phyloP scores from a whole-genome alignment of 2,329 filamentous ascomycete species.

The Colletotrichum musae region DNA sequence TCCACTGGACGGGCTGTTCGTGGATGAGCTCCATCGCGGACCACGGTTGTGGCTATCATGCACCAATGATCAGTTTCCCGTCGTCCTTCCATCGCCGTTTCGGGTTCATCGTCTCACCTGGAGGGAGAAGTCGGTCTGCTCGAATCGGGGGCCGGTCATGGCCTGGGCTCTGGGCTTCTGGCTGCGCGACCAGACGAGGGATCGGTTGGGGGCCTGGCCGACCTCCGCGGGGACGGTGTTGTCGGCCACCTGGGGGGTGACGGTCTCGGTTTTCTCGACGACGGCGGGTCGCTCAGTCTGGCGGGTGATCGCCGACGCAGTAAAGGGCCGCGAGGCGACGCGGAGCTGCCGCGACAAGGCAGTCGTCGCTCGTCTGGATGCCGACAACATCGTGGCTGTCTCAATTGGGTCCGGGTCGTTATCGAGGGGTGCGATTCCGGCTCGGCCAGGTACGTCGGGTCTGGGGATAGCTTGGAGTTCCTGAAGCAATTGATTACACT shows the following conservation, averaged over 20 bases:
- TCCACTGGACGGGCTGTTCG: conserved; percentile 91
- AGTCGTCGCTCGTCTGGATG: conserved; percentile 56
- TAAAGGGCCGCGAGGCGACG: conserved; percentile 62
- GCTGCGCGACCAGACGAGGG: conserved; percentile 85
- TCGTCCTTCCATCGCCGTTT: not conserved
- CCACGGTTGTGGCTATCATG: conserved; percentile 82
- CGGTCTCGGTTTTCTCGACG: conserved; percentile 56
- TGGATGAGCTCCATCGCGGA: conserved; percentile 97
- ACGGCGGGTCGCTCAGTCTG: conserved; percentile 57
- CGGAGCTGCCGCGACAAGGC: conserved; percentile 61
- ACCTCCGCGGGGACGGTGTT: conserved; percentile 62
- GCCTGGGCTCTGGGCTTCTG: conserved; percentile 86
- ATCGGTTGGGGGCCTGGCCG: conserved; percentile 89
- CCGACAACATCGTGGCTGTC: conserved; percentile 61
- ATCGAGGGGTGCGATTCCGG: conserved; percentile 29
- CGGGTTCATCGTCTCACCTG: conserved; percentile 75
- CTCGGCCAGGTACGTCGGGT: conserved; percentile 29
- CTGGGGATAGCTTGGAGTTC: conserved; percentile 37
- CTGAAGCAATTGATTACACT: conserved; percentile 39
- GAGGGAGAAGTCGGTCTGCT: conserved; percentile 93
- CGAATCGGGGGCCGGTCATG: conserved; percentile 95
- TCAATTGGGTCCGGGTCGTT: conserved; percentile 29
- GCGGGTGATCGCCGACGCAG: conserved; percentile 54
- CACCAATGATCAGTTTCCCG: not conserved
- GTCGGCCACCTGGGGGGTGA: conserved; percentile 60